Evolutionary conservation across 2,329 filamentous ascomycete species (phyloP).

Genomic region (Colletotrichum agaves): DNA sequence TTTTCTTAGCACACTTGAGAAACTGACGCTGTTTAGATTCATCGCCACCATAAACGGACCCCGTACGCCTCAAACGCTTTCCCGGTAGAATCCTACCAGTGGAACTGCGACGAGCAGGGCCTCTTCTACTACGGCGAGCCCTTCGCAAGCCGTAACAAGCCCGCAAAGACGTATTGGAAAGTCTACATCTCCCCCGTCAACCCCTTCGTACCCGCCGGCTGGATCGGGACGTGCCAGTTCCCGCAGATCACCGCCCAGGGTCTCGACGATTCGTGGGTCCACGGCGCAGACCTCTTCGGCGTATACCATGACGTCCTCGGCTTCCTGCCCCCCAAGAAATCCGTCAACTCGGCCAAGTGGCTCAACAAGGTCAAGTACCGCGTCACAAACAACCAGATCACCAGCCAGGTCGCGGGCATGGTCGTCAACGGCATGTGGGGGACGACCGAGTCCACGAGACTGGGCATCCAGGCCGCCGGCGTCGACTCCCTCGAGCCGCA

Average conservation of each 20-base stretch:
- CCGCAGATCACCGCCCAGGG: conserved; percentile 81
- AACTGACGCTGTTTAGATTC: conserved; percentile 61
- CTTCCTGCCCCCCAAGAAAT: conserved; percentile 69
- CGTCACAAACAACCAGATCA: conserved; percentile 86
- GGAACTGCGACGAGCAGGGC: conserved; percentile 77
- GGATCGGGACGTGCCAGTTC: conserved; percentile 80
- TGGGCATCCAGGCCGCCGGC: conserved; percentile 57
- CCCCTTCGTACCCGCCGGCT: conserved; percentile 73
- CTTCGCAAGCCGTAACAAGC: conserved; percentile 54
- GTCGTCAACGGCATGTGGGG: conserved; percentile 77
- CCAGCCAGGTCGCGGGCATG: conserved; percentile 82
- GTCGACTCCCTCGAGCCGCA: conserved; percentile 80
- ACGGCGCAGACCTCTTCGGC: conserved; percentile 80
- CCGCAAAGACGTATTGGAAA: conserved; percentile 72
- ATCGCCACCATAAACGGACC: conserved; percentile 86
- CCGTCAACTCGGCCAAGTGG: conserved; percentile 48
- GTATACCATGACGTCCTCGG: conserved; percentile 77
- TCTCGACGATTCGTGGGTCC: conserved; percentile 78
- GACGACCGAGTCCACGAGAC: conserved; percentile 52
- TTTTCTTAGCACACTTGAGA: not conserved
- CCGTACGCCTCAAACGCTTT: conserved; percentile 84
- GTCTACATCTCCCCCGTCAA: conserved; percentile 71
- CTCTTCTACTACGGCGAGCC: conserved; percentile 77
- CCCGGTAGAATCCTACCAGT: conserved; percentile 76
- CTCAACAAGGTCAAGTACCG: conserved; percentile 66